phyloP scores from a whole-genome alignment of 2,329 filamentous ascomycete genomes.

The Diaporthe eres region DNA sequence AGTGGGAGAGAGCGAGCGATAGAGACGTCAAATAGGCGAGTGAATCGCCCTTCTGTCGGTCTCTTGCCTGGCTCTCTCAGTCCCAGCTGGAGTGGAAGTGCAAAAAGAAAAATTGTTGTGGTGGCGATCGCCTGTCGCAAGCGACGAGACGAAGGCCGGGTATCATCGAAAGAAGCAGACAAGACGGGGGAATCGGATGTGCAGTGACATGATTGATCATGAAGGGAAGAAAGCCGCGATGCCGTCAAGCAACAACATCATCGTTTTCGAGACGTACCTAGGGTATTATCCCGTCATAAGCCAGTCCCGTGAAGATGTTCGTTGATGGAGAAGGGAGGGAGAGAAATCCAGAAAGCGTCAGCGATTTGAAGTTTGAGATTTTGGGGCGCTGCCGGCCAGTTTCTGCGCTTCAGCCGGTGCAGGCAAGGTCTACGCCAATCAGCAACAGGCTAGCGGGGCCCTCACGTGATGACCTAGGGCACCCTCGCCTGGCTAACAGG shows the following conservation, averaged over 20 bases:
- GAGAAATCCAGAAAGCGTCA: neutral
- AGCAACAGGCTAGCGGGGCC: neutral
- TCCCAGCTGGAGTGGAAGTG: constrained; percentile 1
- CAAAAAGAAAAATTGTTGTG: constrained; percentile 4
- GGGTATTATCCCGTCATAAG: constrained; percentile 43
- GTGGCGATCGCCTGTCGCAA: constrained; percentile 34
- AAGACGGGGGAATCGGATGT: constrained; percentile 29
- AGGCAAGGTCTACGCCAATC: neutral
- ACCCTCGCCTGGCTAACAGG: neutral
- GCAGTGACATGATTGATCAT: constrained; percentile 31
- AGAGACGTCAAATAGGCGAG: neutral
- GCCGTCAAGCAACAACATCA: constrained; percentile 40
- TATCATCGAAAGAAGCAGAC: constrained; percentile 35
- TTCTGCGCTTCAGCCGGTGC: neutral
- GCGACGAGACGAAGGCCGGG: constrained; percentile 35
- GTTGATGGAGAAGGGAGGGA: constrained; percentile 35
- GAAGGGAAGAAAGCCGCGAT: constrained; percentile 28
- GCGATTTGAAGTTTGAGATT: constrained; percentile 14
- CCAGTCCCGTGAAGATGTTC: constrained; percentile 43
- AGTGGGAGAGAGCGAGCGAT: constrained; percentile 1
- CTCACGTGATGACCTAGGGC: constrained; percentile 24
- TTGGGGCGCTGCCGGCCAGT: neutral
- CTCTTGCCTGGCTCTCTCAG: neutral
- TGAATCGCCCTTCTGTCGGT: neutral
- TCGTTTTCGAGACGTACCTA: constrained; percentile 43